Base-by-base conservation (phyloP, 305 asterid species). In the Coffea humblotiana region DNA sequence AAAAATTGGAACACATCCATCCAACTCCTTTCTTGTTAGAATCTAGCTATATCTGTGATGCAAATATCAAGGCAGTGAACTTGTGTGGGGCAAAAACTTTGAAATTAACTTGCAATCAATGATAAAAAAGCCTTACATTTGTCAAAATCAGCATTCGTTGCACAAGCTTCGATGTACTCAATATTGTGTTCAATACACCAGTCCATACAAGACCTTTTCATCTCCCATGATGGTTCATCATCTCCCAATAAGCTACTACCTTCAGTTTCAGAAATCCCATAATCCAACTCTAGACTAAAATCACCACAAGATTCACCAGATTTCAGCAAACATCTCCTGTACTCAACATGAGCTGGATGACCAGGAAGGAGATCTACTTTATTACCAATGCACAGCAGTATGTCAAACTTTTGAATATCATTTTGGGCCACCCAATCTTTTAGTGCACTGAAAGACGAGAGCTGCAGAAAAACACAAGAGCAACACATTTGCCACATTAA, bases 161-260 rank as follows among this genome's bases (percentile, higher is more conserved):
- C 97, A 82, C 98, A 96, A 80, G 97, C 94, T 90, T 96, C 99
- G 85, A 92, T 89, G 79, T 87, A 96, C 85, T 96, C 99, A 52
- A 96, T 91, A 83, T 85, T 88, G 78, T 87, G 91, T 72, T 96
- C 94, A 29, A 92, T 88, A 87, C 99, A 94, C 98, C 99, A 96
- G 71, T 92, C 91, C 77, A 87, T 25, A 85, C 89, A 93, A 61
- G 91, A 88, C 77, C 82, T 86, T 81, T 88, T 94, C 68, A 84
- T 81, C 67, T 86, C 98, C 79, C 60, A 75, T 15, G 90, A 89
- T 35, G 91, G 81, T 71, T 84, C 97, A 76, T 93, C 97, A 74
- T 88, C 93, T 79, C 94, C 91, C 87, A 96, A 76, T 80, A 96
- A 88, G 85, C 91, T 90, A 90, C 91, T 90, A 84, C 98, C 98